Evolutionary conservation across 1,284 basidiomycete species (phyloP).

Genomic region (Heterobasidion annosum): DNA sequence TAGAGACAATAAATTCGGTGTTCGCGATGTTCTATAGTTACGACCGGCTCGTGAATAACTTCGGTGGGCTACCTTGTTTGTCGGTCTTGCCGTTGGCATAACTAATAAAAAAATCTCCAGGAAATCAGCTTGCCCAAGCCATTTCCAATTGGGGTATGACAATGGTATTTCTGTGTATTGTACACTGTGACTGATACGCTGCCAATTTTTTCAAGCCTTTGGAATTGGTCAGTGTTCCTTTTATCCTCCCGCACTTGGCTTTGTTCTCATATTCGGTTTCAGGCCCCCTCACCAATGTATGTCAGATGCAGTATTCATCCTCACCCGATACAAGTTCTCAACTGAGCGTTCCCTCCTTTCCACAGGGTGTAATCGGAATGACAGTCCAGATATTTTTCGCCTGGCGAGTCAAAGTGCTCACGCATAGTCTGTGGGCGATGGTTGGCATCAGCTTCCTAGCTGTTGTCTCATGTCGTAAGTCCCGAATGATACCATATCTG

Average conservation of each 20-base stretch:
- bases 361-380: background rate
- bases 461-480: background rate
- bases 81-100: too few relatives aligned
- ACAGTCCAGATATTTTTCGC: slow-evolving; percentile 1
- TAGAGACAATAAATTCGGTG: background rate
- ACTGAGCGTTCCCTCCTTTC: background rate
- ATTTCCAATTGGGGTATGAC: background rate
- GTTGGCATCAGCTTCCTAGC: background rate
- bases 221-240: background rate
- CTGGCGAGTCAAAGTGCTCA: slow-evolving; percentile 1
- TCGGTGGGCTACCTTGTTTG: background rate
- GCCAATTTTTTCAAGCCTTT: background rate
- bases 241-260: background rate
- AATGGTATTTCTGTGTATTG: too few relatives aligned
- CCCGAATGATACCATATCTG: too few relatives aligned
- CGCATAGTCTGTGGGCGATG: background rate
- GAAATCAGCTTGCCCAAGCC: background rate
- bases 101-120: background rate
- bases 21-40: background rate
- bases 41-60: background rate
- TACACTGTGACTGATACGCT: too few relatives aligned
- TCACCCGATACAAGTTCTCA: background rate
- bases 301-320: background rate
- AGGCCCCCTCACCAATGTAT: background rate
- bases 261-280: background rate